These are phyloP conservation scores for Teunomyces tritomae DNA, from an alignment of 805 yeast species.

Conservation along the genomic window DNA sequence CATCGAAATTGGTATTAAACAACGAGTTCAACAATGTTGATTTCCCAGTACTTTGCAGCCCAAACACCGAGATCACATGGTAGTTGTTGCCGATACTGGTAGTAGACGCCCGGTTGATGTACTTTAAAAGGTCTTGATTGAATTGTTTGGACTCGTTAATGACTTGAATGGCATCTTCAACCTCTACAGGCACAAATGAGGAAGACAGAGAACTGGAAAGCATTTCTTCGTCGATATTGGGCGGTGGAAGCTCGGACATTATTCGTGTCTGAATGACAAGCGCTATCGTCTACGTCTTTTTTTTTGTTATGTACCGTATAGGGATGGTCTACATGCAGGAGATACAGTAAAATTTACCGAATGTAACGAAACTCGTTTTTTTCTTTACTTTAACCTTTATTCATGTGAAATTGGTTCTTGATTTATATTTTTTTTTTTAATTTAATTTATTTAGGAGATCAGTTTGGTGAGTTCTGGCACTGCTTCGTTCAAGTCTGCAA, in stretches of 20 bases:
- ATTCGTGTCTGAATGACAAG: not conserved
- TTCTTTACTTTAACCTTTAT: too few relatives aligned
- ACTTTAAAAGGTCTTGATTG: constrained; percentile 35
- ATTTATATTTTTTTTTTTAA: too few relatives aligned
- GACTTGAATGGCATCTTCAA: constrained; percentile 52
- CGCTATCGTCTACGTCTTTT: not conserved
- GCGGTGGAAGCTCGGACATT: constrained; percentile 1
- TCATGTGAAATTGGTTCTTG: too few relatives aligned
- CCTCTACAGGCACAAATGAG: constrained; percentile 40
- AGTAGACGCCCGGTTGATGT: constrained; percentile 32
- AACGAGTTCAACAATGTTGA: constrained; percentile 84
- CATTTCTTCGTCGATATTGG: constrained; percentile 7
- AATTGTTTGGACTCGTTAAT: constrained; percentile 61
- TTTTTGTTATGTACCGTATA: too few relatives aligned
- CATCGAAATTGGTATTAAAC: constrained; percentile 85
- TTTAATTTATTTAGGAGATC: constrained; percentile 23
- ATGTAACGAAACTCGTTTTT: too few relatives aligned
- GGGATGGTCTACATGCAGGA: too few relatives aligned
- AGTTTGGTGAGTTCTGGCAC: constrained; percentile 90
- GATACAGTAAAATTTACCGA: too few relatives aligned
- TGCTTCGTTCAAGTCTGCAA: constrained; percentile 81
- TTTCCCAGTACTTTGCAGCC: constrained; percentile 96
- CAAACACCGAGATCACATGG: constrained; percentile 93
- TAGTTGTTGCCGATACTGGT: constrained; percentile 60
- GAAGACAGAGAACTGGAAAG: constrained; percentile 31